These are phyloP conservation scores for Cladosporium sphaerospermum DNA, from an alignment of 2,329 filamentous ascomycete species.

Conservation along the genomic window DNA sequence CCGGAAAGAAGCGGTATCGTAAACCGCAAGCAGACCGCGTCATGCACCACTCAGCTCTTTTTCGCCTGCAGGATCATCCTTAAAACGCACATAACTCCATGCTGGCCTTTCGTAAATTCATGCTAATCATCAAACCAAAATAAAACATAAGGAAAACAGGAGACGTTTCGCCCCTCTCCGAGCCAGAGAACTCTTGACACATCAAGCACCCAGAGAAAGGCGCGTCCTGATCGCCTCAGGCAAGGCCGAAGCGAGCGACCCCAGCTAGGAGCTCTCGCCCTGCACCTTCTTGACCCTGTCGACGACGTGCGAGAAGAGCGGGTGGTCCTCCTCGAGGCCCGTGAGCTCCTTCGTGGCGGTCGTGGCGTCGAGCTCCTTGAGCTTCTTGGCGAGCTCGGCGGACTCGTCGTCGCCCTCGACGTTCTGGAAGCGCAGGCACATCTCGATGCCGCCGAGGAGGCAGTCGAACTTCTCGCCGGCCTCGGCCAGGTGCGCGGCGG, in stretches of 20 bases:
- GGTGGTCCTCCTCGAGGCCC: conserved; percentile 68
- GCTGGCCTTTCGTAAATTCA: conserved; percentile 9
- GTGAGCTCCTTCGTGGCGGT: conserved; percentile 76
- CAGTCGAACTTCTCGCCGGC: conserved; percentile 64
- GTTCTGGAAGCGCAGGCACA: conserved; percentile 92
- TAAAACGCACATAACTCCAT: conserved; percentile 10
- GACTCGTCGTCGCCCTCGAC: conserved; percentile 90
- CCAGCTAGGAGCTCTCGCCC: conserved; percentile 17
- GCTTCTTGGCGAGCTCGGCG: conserved; percentile 74
- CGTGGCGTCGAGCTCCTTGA: conserved; percentile 66
- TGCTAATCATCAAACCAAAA: conserved; percentile 11
- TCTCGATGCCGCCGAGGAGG: conserved; percentile 78
- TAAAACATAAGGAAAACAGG: conserved; percentile 6
- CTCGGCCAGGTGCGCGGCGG: conserved; percentile 83
- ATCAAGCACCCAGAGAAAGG: not conserved
- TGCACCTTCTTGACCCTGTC: conserved; percentile 80
- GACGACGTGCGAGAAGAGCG: conserved; percentile 69
- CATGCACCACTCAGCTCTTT: not conserved
- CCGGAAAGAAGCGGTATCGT: too few species aligned
- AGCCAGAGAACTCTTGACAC: not conserved
- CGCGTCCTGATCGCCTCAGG: conserved; percentile 2
- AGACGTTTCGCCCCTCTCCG: not conserved
- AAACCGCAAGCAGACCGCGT: too few species aligned
- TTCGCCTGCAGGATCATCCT: not conserved
- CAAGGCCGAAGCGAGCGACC: conserved; percentile 6